Base-by-base conservation (phyloP, 495 filamentous ascomycete species). In the Amphirosellinia nigrospora region DNA sequence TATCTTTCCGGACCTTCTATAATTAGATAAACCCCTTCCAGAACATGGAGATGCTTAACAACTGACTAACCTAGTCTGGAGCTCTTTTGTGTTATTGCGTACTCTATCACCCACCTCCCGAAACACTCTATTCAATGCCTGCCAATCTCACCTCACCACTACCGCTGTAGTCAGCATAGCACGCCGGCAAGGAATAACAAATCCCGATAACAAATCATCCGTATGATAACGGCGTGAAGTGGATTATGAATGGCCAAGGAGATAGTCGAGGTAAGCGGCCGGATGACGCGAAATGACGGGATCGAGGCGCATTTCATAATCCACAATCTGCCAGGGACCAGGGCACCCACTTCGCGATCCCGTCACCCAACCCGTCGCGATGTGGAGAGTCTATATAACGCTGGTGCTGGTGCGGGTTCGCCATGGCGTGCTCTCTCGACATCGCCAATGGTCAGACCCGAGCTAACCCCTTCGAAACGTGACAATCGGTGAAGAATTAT, bases 341-440 rank as follows among this genome's bases (percentile, higher is more conserved):
- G 46, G 32, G 32, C 63, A 32, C 34, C 58, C 58, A 4, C 21
- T 61, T 61, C 58, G 30, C 46, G 26, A 65, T 38, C 45, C 46
- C 46, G 32, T 46, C 19, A n/a, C 45, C 16, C 7, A 9, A 52
- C 28, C 43, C 41, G 39, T 39, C 63, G 28, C 45, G 32, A 41
- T 65, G 46, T 53, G 63, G 45, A 65, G 63, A 52, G 45, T 41
- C 28, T 65, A 65, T 65, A 65, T 39, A 65, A 65, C 30, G 21
- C 26, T 26, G 15, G 21, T 65, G 63, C 46, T 34, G 34, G 41
- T 52, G 63, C 63, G 46, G 63, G 46, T 65, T 65, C 32, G 19
- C 46, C 63, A 65, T 65, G 63, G 63, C 63, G 63, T 52, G 63
- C 46, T 65, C 63, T 65, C 28, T 53, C 63, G 46, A 65, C 46